Conservation (phyloP, 768 basidiomycete species). For the Hericium erinaceus region DNA sequence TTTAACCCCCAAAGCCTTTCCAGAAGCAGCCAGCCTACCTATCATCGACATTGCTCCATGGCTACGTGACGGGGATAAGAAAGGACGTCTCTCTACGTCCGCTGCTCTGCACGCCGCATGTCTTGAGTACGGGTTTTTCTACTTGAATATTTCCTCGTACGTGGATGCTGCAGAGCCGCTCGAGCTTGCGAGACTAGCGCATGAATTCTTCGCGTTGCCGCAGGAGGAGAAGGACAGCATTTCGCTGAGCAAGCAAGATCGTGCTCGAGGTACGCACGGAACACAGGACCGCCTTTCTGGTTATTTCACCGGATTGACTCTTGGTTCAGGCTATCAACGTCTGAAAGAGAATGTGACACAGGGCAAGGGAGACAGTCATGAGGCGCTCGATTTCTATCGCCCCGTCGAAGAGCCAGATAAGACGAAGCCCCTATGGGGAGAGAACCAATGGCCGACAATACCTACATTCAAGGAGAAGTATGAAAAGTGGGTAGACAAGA, state of each 20-base stretch:
- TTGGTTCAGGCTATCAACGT: conserved; percentile 58
- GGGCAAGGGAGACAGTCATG: conserved; percentile 77
- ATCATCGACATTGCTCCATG: conserved; percentile 69
- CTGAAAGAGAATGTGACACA: conserved; percentile 82
- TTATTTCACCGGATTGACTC: not conserved
- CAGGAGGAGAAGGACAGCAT: conserved; percentile 56
- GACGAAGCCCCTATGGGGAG: conserved; percentile 66
- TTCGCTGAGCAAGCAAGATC: conserved; percentile 57
- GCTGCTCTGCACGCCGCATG: conserved; percentile 66
- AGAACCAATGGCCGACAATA: conserved; percentile 79
- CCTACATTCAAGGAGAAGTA: conserved; percentile 52
- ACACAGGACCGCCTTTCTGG: not conserved
- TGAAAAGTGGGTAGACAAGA: conserved; percentile 73
- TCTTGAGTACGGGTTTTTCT: conserved; percentile 81
- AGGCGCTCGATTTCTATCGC: conserved; percentile 75
- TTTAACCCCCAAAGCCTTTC: no score
- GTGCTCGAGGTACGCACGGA: conserved; percentile 56
- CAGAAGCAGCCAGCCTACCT: conserved; percentile 31
- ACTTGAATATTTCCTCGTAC: conserved; percentile 61
- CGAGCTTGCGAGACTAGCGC: conserved; percentile 53
- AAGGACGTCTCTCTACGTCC: conserved; percentile 34
- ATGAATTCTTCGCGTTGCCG: conserved; percentile 63
- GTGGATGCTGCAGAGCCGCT: conserved; percentile 50
- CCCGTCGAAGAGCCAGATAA: conserved; percentile 65
- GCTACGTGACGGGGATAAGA: conserved; percentile 28